These are phyloP conservation scores for Plasmodium blacklocki DNA, from an alignment of 169 alveolate genomes.

Conservation along the genomic window DNA sequence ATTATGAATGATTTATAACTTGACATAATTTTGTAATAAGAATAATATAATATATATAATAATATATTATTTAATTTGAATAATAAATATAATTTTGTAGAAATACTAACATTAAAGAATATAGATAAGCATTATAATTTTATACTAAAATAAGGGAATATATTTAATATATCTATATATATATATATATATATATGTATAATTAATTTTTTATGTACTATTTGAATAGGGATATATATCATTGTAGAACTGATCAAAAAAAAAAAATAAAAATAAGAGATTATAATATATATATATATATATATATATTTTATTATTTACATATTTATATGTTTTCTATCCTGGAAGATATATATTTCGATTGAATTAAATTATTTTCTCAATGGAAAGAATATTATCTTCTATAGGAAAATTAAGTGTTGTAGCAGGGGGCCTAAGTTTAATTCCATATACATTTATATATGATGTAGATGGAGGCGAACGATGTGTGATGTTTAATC, in stretches of 20 bases:
- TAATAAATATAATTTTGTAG: no score
- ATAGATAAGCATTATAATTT: no score
- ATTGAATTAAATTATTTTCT: neutral
- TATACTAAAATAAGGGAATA: no score
- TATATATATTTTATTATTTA: conserved; percentile 2
- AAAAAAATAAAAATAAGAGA: neutral
- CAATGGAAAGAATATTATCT: conserved; percentile 83
- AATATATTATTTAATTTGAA: no score
- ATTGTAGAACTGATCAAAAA: neutral
- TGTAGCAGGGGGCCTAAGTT: conserved; percentile 85
- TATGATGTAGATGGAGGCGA: conserved; percentile 97
- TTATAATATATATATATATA: conserved; percentile 2
- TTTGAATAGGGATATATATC: no score
- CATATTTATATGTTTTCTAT: neutral
- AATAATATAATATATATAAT: no score
- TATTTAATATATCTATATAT: no score
- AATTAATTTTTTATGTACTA: no score
- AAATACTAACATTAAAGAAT: no score
- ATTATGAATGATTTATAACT: no score
- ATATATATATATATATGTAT: no score
- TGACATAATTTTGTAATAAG: no score
- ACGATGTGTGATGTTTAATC: conserved; percentile 95
- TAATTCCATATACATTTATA: conserved; percentile 88
- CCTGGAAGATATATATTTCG: neutral
- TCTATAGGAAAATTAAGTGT: conserved; percentile 86